phyloP scores from a whole-genome alignment of 257 asterid genomes.

The Henckelia pumila region DNA sequence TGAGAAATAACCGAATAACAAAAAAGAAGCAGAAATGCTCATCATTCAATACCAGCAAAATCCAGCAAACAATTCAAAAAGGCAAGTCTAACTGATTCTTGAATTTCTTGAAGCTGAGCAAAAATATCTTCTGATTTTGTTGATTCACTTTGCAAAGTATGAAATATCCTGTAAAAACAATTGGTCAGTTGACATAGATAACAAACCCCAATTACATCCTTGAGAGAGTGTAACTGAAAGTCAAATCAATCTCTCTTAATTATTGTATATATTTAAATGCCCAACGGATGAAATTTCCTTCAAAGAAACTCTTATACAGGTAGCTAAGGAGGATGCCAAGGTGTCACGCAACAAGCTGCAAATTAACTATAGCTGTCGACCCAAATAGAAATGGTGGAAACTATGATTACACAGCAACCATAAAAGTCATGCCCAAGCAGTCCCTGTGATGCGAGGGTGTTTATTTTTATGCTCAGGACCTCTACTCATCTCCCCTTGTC shows the following conservation, averaged over 20 bases:
- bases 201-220: slow-evolving; percentile 18
- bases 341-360: not conserved
- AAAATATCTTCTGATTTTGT: slow-evolving; percentile 70
- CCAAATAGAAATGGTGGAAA: slow-evolving; percentile 8
- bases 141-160: slow-evolving; percentile 70
- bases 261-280: not conserved
- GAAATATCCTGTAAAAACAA: slow-evolving; percentile 66
- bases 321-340: not conserved
- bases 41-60: slow-evolving; percentile 71
- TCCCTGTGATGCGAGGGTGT: not conserved
- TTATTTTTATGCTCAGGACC: slow-evolving; percentile 6
- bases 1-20: slow-evolving; percentile 10
- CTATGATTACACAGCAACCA: not conserved
- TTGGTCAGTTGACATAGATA: slow-evolving; percentile 14
- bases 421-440: not conserved
- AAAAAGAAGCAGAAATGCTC: slow-evolving; percentile 18
- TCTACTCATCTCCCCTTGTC: no score
- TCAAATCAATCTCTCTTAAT: slow-evolving; percentile 18
- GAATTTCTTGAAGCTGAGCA: slow-evolving; percentile 82
- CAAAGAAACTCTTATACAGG: not conserved
- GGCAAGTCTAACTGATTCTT: slow-evolving; percentile 87
- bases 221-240: slow-evolving; percentile 18
- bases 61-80: slow-evolving; percentile 80
- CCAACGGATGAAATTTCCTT: not conserved
- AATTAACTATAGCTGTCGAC: not conserved